Conservation (phyloP, 768 basidiomycete genomes). For the Hebeloma cylindrosporum region DNA sequence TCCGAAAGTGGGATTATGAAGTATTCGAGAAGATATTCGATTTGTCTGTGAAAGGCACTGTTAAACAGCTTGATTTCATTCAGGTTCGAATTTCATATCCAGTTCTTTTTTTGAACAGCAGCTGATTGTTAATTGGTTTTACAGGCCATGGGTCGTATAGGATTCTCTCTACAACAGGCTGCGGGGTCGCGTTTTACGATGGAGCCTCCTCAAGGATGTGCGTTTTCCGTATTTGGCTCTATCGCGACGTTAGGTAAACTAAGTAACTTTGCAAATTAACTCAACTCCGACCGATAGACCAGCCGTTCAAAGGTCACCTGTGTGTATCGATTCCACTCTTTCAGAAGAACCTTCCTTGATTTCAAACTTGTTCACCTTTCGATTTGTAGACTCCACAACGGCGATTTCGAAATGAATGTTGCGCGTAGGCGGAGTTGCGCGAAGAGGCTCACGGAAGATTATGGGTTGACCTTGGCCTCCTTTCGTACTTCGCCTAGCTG, state of each 20-base stretch:
- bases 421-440: too few relatives aligned
- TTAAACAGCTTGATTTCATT: constrained; percentile 5
- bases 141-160: constrained; percentile 1
- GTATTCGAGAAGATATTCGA: constrained; percentile 3
- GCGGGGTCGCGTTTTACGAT: neutral
- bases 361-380: neutral
- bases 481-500: too few relatives aligned
- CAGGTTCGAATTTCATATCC: neutral
- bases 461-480: too few relatives aligned
- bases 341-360: constrained; percentile 1
- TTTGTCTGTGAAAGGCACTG: constrained; percentile 1
- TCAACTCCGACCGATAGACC: too few relatives aligned
- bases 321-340: neutral
- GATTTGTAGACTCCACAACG: too few relatives aligned
- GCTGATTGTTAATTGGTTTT: neutral
- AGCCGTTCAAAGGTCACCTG: too few relatives aligned
- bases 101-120: neutral
- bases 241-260: too few relatives aligned
- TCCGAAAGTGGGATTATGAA: constrained; percentile 2
- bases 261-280: too few relatives aligned
- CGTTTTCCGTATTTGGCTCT: neutral
- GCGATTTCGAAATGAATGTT: too few relatives aligned
- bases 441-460: too few relatives aligned
- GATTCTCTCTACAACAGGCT: neutral
- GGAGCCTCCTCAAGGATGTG: neutral